phyloP scores from a whole-genome alignment of 176 grass and related monocot species.

The Hordeum vulgare region DNA sequence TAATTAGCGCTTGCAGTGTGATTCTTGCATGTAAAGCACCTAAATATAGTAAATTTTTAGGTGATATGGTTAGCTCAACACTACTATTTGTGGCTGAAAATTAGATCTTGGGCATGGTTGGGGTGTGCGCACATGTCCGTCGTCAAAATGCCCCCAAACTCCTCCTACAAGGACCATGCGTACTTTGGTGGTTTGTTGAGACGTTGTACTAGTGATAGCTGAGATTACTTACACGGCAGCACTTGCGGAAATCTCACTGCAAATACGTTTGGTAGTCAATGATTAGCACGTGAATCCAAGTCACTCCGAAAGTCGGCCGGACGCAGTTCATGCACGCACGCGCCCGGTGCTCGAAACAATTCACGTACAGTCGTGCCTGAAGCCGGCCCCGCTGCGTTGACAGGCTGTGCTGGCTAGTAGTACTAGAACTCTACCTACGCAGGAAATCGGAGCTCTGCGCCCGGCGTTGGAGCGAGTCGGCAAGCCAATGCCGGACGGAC shows the following conservation, averaged over 20 bases:
- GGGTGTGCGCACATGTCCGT: not conserved
- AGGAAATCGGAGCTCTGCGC: not conserved
- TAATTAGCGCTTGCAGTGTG: no score
- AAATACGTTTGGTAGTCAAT: conserved; percentile 23
- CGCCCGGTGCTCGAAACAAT: conserved; percentile 1
- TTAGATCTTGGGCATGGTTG: not conserved
- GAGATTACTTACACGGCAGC: not conserved
- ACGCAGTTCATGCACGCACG: conserved; percentile 17
- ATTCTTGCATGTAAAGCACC: no score
- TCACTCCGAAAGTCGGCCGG: not conserved
- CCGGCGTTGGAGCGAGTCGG: not conserved
- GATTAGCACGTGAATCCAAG: not conserved
- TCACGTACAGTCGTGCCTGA: not conserved
- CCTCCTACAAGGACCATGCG: not conserved
- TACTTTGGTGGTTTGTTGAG: not conserved
- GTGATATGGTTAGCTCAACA: no score
- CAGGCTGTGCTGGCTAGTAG: not conserved
- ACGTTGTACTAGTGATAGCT: not conserved
- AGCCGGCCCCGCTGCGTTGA: not conserved
- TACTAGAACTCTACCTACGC: not conserved
- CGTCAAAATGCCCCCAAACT: not conserved
- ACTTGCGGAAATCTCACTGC: conserved; percentile 7
- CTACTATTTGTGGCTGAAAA: not conserved
- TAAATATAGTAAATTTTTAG: no score
- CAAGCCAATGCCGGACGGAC: not conserved